These are phyloP conservation scores for Geosmithia morbida DNA, from an alignment of 2,329 filamentous ascomycete species.

Conservation along the genomic window DNA sequence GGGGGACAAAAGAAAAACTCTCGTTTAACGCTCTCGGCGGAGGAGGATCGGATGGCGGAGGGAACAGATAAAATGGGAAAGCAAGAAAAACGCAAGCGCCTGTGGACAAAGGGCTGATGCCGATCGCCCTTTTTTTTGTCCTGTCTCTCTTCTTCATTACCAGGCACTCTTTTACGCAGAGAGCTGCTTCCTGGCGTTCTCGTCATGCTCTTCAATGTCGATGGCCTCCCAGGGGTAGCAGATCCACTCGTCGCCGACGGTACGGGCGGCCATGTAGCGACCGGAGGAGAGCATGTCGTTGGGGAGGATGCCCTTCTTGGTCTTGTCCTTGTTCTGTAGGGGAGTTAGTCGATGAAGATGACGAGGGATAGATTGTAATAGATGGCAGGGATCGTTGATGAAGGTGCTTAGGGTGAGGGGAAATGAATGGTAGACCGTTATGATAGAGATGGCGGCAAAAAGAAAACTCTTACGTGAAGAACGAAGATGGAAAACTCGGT, in stretches of 20 bases:
- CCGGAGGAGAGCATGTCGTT: constrained; percentile 55
- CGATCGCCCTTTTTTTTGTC: background rate
- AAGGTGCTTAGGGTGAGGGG: background rate
- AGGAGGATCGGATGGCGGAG: background rate
- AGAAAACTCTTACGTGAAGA: constrained; percentile 53
- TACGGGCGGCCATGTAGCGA: constrained; percentile 74
- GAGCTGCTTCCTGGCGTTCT: constrained; percentile 38
- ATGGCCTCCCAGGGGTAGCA: constrained; percentile 97
- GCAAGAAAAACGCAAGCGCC: background rate
- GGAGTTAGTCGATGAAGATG: background rate
- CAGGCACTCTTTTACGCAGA: constrained; percentile 5
- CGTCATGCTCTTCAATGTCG: constrained; percentile 88
- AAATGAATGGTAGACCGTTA: background rate
- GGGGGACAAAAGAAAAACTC: background rate
- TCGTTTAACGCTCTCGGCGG: background rate
- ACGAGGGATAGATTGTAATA: too few species aligned
- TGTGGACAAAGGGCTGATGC: background rate
- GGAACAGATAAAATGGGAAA: background rate
- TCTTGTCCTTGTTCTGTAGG: constrained; percentile 83
- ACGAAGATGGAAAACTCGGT: constrained; percentile 94
- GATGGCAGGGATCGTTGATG: background rate
- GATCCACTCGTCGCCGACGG: constrained; percentile 92
- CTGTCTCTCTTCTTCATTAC: background rate
- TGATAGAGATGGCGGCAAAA: constrained; percentile 3
- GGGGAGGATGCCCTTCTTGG: constrained; percentile 81